Conservation (phyloP, 495 filamentous ascomycete genomes). For the Chlorociboria aeruginascens region DNA sequence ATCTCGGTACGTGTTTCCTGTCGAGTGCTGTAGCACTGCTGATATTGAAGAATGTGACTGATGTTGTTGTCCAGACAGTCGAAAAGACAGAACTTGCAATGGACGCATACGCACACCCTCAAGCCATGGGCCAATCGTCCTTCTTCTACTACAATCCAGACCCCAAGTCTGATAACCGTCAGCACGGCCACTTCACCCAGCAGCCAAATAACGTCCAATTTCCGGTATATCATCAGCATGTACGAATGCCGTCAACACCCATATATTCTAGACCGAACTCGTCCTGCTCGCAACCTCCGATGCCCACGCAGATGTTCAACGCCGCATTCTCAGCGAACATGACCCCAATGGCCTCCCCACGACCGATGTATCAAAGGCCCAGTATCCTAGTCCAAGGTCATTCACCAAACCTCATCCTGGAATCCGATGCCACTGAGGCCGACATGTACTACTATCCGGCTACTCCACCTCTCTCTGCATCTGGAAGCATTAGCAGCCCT, state of each 20-base stretch:
- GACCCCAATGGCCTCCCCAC: constrained; percentile 70
- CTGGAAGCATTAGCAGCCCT: constrained; percentile 82
- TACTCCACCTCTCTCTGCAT: constrained; percentile 78
- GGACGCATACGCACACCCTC: constrained; percentile 25
- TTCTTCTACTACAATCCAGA: constrained; percentile 92
- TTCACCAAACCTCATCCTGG: constrained; percentile 62
- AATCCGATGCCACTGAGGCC: constrained; percentile 56
- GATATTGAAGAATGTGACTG: constrained; percentile 7
- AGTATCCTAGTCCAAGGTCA: constrained; percentile 59
- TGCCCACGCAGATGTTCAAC: constrained; percentile 52
- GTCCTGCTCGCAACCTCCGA: constrained; percentile 41
- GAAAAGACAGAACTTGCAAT: constrained; percentile 4
- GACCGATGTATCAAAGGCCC: constrained; percentile 63
- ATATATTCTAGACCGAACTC: constrained; percentile 68
- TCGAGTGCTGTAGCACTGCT: not conserved
- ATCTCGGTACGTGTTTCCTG: constrained; percentile 7
- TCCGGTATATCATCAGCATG: constrained; percentile 20
- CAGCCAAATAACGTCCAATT: constrained; percentile 48
- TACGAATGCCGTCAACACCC: constrained; percentile 47
- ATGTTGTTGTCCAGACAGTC: constrained; percentile 4
- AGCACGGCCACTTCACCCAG: constrained; percentile 72
- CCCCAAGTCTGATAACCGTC: constrained; percentile 57
- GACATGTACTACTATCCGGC: constrained; percentile 70
- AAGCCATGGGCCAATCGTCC: constrained; percentile 58
- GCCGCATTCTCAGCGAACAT: constrained; percentile 42